These are phyloP conservation scores for Aspergillus calidoustus DNA, from an alignment of 2,329 filamentous ascomycete genomes.

Conservation along the genomic window DNA sequence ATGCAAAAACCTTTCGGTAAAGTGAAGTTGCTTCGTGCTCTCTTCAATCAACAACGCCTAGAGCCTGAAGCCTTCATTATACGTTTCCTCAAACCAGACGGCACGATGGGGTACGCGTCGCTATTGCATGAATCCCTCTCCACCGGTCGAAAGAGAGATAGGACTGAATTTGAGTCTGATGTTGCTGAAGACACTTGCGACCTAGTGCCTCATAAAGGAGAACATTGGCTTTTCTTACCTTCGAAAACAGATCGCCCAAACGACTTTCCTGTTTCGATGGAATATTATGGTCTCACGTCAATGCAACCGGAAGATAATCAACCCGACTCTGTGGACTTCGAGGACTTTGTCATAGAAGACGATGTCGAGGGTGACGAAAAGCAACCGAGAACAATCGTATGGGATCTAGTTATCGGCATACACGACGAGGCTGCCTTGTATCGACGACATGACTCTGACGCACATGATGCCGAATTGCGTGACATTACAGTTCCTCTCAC, in stretches of 20 bases:
- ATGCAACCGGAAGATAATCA: background rate
- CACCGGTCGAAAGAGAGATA: background rate
- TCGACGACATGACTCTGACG: background rate
- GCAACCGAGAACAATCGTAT: background rate
- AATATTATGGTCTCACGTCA: background rate
- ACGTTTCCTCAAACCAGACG: background rate
- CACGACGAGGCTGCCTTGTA: slow-evolving; percentile 10
- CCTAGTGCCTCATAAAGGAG: background rate
- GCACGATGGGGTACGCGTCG: background rate
- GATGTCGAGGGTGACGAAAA: background rate
- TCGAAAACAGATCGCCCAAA: background rate
- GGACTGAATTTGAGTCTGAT: background rate
- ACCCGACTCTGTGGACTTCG: background rate
- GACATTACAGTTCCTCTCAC: background rate
- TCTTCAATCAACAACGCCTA: background rate
- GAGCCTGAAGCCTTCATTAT: slow-evolving; percentile 1
- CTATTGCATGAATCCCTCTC: background rate
- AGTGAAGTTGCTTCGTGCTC: background rate
- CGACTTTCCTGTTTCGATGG: background rate
- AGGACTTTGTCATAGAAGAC: background rate
- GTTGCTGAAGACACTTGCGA: no score
- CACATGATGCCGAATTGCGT: background rate
- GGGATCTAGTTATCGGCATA: slow-evolving; percentile 1
- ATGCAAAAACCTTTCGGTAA: background rate
- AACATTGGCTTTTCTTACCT: background rate